phyloP scores from a whole-genome alignment of 2,329 filamentous ascomycete species.

The Trichoderma pleuroti region DNA sequence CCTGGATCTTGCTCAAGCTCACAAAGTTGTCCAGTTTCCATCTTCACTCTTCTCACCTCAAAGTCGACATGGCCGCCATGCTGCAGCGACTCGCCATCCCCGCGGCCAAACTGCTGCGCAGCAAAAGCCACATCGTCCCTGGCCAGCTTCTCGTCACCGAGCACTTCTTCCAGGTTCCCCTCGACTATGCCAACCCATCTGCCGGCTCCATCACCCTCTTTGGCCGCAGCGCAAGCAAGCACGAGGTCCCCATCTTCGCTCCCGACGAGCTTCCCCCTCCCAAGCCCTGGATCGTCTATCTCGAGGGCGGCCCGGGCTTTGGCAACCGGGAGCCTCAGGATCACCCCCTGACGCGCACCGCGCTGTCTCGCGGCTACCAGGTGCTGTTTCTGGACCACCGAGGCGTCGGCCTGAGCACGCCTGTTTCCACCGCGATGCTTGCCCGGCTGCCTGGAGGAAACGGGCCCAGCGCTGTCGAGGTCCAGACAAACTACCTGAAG shows the following conservation, averaged over 20 bases:
- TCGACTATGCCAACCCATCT: constrained; percentile 66
- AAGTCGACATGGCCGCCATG: constrained; percentile 15
- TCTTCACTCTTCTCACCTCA: not conserved
- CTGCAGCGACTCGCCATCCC: constrained; percentile 28
- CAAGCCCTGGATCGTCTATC: constrained; percentile 64
- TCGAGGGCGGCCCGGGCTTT: constrained; percentile 84
- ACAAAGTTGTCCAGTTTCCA: not conserved
- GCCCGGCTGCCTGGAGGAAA: constrained; percentile 52
- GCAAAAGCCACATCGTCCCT: constrained; percentile 42
- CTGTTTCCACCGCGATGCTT: constrained; percentile 71
- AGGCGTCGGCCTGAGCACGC: constrained; percentile 80
- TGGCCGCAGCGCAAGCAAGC: constrained; percentile 66
- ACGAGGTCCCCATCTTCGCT: constrained; percentile 58
- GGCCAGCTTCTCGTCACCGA: constrained; percentile 75
- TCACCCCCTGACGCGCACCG: constrained; percentile 63
- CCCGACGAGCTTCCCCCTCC: constrained; percentile 36
- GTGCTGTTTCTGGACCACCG: constrained; percentile 85
- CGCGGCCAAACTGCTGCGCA: constrained; percentile 39
- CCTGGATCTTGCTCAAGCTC: not conserved
- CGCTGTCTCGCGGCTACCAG: constrained; percentile 79
- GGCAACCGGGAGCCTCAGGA: constrained; percentile 73
- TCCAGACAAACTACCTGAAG: constrained; percentile 77
- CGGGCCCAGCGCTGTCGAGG: constrained; percentile 37
- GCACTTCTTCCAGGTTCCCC: constrained; percentile 81
- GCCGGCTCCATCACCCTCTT: constrained; percentile 69